These are phyloP conservation scores for Trametes sanguinea DNA, from an alignment of 768 basidiomycete species.

Conservation along the genomic window DNA sequence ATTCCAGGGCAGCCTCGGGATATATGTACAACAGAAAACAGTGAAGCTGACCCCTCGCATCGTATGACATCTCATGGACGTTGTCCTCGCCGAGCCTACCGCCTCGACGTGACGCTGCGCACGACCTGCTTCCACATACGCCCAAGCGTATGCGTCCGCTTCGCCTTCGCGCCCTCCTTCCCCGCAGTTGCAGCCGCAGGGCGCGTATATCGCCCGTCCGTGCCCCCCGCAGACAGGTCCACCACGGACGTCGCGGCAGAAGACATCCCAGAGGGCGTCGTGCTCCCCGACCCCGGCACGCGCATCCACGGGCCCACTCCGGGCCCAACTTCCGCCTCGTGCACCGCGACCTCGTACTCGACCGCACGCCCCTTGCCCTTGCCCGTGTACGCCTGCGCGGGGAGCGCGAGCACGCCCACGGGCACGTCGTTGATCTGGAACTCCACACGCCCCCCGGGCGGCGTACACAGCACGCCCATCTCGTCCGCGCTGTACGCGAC, in stretches of 20 bases:
- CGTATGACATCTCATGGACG: too few species aligned
- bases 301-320: conserved; percentile 1
- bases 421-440: conserved; percentile 25
- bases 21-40: not conserved
- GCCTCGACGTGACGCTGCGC: conserved; percentile 19
- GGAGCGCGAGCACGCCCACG: conserved; percentile 21
- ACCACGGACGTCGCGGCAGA: conserved; percentile 2
- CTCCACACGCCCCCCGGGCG: not conserved
- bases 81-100: not conserved
- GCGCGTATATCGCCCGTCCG: not conserved
- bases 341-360: not conserved
- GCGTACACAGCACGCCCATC: conserved; percentile 6
- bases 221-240: not conserved
- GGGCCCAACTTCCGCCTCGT: not conserved
- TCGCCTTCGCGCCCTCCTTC: conserved; percentile 4
- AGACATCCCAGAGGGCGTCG: not conserved
- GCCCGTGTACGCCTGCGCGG: not conserved
- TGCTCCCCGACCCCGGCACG: not conserved
- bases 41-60: not conserved
- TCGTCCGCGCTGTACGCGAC: conserved; percentile 17
- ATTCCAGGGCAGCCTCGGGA: not conserved
- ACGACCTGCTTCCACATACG: conserved; percentile 27
- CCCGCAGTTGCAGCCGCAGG: not conserved
- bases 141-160: conserved; percentile 24
- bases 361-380: conserved; percentile 7